Percentiles rank a stretch among this genome's conserved stretches.
These are phyloP conservation scores for Cercophora scortea DNA, from an alignment of 495 filamentous ascomycete genomes.

Conservation along the genomic window DNA sequence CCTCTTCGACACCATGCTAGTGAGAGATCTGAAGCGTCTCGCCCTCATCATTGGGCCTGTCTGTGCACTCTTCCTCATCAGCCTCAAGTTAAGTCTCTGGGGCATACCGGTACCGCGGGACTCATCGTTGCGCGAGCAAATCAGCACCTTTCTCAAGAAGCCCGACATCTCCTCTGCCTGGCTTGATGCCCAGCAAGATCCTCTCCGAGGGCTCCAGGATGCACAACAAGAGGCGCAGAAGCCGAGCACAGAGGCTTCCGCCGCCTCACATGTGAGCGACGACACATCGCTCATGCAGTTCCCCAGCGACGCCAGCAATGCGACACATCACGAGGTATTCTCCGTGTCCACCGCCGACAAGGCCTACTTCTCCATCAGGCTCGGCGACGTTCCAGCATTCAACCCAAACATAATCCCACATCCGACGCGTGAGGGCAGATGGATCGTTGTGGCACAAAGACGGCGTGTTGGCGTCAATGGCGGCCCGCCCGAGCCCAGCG, in stretches of 20 bases:
- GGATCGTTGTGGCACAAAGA: slow-evolving; percentile 40
- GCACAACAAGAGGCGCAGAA: too few relatives aligned
- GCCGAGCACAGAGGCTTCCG: not conserved
- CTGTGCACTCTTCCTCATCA: slow-evolving; percentile 16
- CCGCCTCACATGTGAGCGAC: not conserved
- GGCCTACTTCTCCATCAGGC: slow-evolving; percentile 36
- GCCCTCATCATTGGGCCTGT: slow-evolving; percentile 18
- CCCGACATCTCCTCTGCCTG: not conserved
- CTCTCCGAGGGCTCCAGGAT: not conserved
- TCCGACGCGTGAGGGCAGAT: slow-evolving; percentile 31
- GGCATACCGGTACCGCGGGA: not conserved
- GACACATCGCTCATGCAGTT: not conserved
- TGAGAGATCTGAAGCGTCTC: slow-evolving; percentile 23
- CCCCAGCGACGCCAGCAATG: not conserved
- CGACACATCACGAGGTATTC: slow-evolving; percentile 28
- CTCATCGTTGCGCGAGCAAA: slow-evolving; percentile 1
- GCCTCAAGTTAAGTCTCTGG: slow-evolving; percentile 10
- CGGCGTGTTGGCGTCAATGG: slow-evolving; percentile 8
- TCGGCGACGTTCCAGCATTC: slow-evolving; percentile 26
- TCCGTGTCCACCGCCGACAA: slow-evolving; percentile 33
- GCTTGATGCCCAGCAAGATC: not conserved
- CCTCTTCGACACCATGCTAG: slow-evolving; percentile 16
- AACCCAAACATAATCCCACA: slow-evolving; percentile 51
- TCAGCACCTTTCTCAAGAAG: slow-evolving; percentile 5
- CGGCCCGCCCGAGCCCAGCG: slow-evolving; percentile 1